Percentiles rank a stretch among this genome's conserved stretches.
These are phyloP conservation scores for Aspergillus ochraceoroseus DNA, from an alignment of 2,329 filamentous ascomycete species.

Conservation along the genomic window DNA sequence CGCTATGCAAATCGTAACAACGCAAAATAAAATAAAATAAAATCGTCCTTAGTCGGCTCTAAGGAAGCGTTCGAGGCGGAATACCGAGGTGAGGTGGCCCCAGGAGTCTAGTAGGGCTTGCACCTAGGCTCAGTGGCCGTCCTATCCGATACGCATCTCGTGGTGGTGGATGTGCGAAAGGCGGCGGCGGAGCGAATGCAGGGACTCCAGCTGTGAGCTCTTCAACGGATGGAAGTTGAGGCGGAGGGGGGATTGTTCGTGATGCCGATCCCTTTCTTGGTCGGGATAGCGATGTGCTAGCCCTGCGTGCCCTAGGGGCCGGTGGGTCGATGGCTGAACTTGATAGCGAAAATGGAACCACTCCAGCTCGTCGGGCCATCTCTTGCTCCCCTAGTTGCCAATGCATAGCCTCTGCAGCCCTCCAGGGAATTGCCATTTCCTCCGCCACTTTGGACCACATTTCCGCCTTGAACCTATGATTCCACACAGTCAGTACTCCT, in stretches of 20 bases:
- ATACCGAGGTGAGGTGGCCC: conserved; percentile 31
- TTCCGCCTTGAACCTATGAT: conserved; percentile 80
- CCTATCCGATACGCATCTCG: conserved; percentile 36
- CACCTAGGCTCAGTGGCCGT: conserved; percentile 31
- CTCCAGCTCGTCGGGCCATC: conserved; percentile 88
- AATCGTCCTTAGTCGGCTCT: conserved; percentile 17
- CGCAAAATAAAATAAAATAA: conserved; percentile 16
- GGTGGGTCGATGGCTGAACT: conserved; percentile 51
- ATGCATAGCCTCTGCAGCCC: conserved; percentile 95
- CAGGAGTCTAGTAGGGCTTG: conserved; percentile 30
- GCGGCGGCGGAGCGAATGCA: conserved; percentile 40
- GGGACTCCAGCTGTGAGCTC: conserved; percentile 47
- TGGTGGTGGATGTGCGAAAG: conserved; percentile 30
- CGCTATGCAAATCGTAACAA: conserved; percentile 41
- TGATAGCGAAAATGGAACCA: conserved; percentile 73
- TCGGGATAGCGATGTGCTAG: conserved; percentile 38
- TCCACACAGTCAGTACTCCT: conserved; percentile 10
- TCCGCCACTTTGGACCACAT: conserved; percentile 97
- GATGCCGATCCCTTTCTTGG: conserved; percentile 40
- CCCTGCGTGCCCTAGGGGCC: conserved; percentile 33
- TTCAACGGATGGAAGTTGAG: conserved; percentile 44
- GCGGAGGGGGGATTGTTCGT: conserved; percentile 32
- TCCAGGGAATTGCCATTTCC: conserved; percentile 92
- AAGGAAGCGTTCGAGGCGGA: conserved; percentile 37
- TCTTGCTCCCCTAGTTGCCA: conserved; percentile 93